Evolutionary conservation across 495 filamentous ascomycete genomes (phyloP).

Genomic region (Podospora tetraspora): DNA sequence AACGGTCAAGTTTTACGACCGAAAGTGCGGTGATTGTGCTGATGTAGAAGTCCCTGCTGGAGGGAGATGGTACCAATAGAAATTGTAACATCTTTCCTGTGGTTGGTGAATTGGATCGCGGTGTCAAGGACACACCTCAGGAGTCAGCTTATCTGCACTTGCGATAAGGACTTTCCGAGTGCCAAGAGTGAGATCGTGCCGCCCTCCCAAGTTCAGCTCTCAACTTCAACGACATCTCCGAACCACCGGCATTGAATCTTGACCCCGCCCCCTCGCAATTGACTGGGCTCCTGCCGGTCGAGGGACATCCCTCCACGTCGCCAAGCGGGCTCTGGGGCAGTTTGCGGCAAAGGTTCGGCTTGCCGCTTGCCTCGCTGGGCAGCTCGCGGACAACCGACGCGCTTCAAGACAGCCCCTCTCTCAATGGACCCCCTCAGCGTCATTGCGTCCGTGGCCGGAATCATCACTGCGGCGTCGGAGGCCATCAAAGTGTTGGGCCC

Average conservation of each 20-base stretch:
- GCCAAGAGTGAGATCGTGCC: neutral
- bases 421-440: slow-evolving; percentile 18
- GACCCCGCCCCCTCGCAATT: neutral
- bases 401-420: neutral
- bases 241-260: neutral
- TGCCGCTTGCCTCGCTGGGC: neutral
- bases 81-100: too few relatives aligned
- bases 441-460: slow-evolving; percentile 16
- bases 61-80: too few relatives aligned
- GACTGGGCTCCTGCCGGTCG: neutral
- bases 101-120: too few relatives aligned
- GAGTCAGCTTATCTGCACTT: neutral
- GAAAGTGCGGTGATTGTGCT: too few relatives aligned
- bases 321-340: neutral
- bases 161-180: neutral
- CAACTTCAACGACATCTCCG: neutral
- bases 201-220: neutral
- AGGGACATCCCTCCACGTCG: neutral
- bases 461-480: slow-evolving; percentile 16
- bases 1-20: too few relatives aligned
- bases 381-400: neutral
- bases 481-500: slow-evolving; percentile 14
- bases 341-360: neutral
- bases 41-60: too few relatives aligned
- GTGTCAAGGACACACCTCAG: too few relatives aligned